Conservation (phyloP, 345 rosid species). For the Ceriops zippeliana region DNA sequence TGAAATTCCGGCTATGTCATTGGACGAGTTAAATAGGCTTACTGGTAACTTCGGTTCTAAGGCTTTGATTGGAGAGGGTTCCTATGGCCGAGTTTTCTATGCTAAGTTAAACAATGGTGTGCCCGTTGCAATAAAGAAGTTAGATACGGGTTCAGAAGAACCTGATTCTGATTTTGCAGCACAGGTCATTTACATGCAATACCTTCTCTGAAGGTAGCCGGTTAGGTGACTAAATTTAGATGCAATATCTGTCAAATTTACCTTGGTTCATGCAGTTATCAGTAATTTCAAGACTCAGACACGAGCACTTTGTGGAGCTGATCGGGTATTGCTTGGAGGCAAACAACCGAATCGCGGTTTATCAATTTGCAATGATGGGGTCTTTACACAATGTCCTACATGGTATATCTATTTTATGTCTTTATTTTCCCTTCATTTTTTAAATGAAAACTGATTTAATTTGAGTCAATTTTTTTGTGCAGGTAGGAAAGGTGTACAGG, state of each 20-base stretch:
- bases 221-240: neutral
- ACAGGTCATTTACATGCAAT: constrained; percentile 44
- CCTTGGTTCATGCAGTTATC: constrained; percentile 51
- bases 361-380: constrained; percentile 72
- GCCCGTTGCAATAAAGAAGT: constrained; percentile 78
- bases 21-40: constrained; percentile 63
- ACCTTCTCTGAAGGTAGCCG: neutral
- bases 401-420: constrained; percentile 31
- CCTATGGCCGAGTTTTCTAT: constrained; percentile 87
- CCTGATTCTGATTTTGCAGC: constrained; percentile 79
- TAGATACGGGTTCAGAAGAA: constrained; percentile 72
- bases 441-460: neutral
- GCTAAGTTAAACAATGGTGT: constrained; percentile 51
- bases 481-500: constrained; percentile 97
- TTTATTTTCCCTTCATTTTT: neutral
- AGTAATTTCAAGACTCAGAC: constrained; percentile 76
- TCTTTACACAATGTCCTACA: constrained; percentile 93
- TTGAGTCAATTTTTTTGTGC: neutral
- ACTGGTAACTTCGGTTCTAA: constrained; percentile 69
- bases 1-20: constrained; percentile 58
- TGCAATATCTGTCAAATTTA: neutral
- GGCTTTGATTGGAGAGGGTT: constrained; percentile 93
- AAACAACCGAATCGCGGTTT: constrained; percentile 69
- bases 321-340: constrained; percentile 78
- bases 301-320: constrained; percentile 81